These are phyloP conservation scores for Backusella liffmaniae DNA, from an alignment of 192 early-diverging fungal species.

Conservation along the genomic window DNA sequence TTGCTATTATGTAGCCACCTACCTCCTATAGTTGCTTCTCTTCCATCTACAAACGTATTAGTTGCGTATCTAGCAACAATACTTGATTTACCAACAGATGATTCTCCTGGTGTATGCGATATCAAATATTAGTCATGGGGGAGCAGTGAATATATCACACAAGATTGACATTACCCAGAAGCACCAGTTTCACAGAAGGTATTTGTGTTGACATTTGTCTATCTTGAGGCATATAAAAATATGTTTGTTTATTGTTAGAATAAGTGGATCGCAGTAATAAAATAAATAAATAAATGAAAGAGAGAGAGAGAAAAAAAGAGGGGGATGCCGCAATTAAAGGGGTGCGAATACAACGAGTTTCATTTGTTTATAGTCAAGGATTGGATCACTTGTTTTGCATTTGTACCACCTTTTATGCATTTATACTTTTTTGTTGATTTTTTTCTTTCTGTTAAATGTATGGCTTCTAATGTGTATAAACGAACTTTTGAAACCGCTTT, in stretches of 20 bases:
- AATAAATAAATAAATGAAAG: background rate
- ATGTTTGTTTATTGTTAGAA: background rate
- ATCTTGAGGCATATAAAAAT: slow-evolving; percentile 1
- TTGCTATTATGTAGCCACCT: slow-evolving; percentile 36
- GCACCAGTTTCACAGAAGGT: slow-evolving; percentile 93
- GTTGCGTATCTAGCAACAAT: slow-evolving; percentile 94
- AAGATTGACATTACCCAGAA: slow-evolving; percentile 58
- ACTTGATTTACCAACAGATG: slow-evolving; percentile 98
- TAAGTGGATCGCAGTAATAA: background rate
- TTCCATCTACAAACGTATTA: slow-evolving; percentile 94
- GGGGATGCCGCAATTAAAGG: background rate
- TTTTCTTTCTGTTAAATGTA: background rate
- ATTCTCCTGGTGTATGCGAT: slow-evolving; percentile 55
- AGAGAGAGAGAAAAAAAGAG: background rate
- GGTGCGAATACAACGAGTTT: background rate
- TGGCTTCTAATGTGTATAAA: background rate
- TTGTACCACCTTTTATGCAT: background rate
- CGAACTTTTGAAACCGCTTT: background rate
- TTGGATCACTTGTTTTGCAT: background rate
- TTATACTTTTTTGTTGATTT: background rate
- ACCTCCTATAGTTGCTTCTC: slow-evolving; percentile 97
- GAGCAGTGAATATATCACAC: background rate
- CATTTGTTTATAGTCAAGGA: background rate
- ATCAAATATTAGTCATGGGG: background rate
- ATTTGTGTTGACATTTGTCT: slow-evolving; percentile 54